phyloP scores from a whole-genome alignment of 305 asterid genomes.

The Solanum hybrid region DNA sequence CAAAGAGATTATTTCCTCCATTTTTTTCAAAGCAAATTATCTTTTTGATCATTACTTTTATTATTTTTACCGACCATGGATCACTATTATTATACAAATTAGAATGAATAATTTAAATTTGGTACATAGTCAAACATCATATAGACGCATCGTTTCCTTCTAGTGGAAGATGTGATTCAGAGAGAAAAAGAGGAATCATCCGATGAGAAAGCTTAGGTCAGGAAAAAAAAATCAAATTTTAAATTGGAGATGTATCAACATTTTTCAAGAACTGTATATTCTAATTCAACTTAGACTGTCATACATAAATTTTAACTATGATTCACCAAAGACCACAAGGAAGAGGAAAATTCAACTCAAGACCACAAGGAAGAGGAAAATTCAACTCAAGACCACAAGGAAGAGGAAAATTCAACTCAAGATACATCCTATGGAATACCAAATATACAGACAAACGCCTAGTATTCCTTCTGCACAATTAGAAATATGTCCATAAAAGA shows the following conservation, averaged over 20 bases:
- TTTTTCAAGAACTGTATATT: neutral
- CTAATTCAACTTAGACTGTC: neutral
- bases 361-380: neutral
- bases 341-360: neutral
- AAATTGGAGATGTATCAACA: neutral
- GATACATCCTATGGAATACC: neutral
- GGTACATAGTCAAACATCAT: neutral
- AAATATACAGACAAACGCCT: neutral
- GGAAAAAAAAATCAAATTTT: neutral
- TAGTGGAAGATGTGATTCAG: neutral
- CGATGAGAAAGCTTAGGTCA: neutral
- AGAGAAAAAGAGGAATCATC: neutral
- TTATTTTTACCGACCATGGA: neutral
- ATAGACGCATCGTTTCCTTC: neutral
- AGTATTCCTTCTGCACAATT: neutral
- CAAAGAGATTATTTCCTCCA: no score
- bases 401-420: neutral
- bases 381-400: neutral
- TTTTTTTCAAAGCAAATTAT: no score
- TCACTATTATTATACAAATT: neutral
- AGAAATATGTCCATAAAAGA: neutral
- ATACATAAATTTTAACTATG: neutral
- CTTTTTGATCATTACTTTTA: neutral
- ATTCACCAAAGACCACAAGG: neutral
- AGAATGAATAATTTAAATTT: no score